Base-by-base conservation (phyloP, 306 rosid genomes). In the Elaeagnus macrophylla region DNA sequence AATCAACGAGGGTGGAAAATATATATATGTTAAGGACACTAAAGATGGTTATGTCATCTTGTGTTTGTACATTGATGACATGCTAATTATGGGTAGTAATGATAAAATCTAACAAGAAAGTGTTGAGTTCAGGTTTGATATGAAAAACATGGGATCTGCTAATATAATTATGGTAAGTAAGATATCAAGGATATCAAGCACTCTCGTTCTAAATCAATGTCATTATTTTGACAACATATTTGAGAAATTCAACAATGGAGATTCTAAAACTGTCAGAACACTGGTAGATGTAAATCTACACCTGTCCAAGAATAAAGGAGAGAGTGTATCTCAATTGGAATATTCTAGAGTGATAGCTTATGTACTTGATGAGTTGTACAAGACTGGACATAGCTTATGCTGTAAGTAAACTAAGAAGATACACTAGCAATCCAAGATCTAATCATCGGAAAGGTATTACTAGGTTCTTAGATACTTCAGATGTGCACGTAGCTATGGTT, bases 311-410 rank as follows among this genome's bases (percentile, higher is more conserved):
- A n/a, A n/a, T n/a, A n/a, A n/a, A n/a, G n/a, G n/a, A n/a, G n/a
- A n/a, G n/a, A 20, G 13, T 18, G 37, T 18, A 8, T 50, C 39
- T 5, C 12, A 50, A 8, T 18, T 50, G 6, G 36, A 50, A 10
- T 50, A 18, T 5, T 18, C 37, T 20, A 18, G 10, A 50, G 36
- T 50, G 11, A 50, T 50, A 16, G 54, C 39, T 51, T 9, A 51
- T 51, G 39, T 51, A 51, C 12, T 1, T 51, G 7, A 51, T 51
- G 56, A 50, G 12, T 50, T 50, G 37, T 17, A 50, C 54, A 16
- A 50, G 54, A 20, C 37, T 0, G 11, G 54, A 51, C 12, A 51
- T 0, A 2, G 54, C 54, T 18, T 53, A n/a, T n/a, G n/a, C n/a
- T n/a, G n/a, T n/a, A n/a, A n/a, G n/a, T n/a, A n/a, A n/a, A n/a